Evolutionary conservation across 305 asterid genomes (phyloP), one percentile per base, ranked within the genome.

Genomic region (Fraxinus dipetala): DNA sequence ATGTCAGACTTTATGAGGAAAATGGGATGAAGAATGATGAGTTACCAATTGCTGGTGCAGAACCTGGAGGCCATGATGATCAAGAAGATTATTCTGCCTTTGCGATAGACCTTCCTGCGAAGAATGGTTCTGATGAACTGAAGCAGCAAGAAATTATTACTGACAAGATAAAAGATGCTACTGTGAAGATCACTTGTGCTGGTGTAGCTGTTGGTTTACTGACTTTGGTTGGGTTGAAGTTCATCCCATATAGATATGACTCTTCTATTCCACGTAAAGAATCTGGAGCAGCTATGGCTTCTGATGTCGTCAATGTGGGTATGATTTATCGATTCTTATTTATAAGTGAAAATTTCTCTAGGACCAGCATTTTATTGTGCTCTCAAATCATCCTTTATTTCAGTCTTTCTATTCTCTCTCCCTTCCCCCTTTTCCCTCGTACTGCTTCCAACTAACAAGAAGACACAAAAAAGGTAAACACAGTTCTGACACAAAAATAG

Each of bases 261-360:
- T 84, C 90, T 38, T 86, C 91, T 32, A 72, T 69, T 84, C 87
- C 77, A 69, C 86, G 0, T 73, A 93, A 87, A 81, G 91, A 86
- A 80, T 63, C 51, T 31, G 87, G 82, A 75, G 28, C 91, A 35
- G 82, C 93, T 85, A 40, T 87, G 80, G 86, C 89, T 87, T 88
- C 97, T 45, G 95, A 92, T 87, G 93, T 76, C 91, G 85, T 88
- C 90, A 86, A 90, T 88, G 89, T 87, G 90, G 99, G 98, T 96
- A 96, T 81, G 98, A 75, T 73, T 83, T 79, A 77, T 65, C 54
- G 77, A 79, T 79, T 70, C 5, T 77, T 48, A 45, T 77, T 36
- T 65, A 83, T 63, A 72, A 76, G 26, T 72, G 24, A 72, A 83
- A 56, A 45, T 54, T 69, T 80, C 61, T 22, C 73, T 75, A 24